Conservation (phyloP, 148 eudicot genomes). For the Vaccinium vitisidaea region DNA sequence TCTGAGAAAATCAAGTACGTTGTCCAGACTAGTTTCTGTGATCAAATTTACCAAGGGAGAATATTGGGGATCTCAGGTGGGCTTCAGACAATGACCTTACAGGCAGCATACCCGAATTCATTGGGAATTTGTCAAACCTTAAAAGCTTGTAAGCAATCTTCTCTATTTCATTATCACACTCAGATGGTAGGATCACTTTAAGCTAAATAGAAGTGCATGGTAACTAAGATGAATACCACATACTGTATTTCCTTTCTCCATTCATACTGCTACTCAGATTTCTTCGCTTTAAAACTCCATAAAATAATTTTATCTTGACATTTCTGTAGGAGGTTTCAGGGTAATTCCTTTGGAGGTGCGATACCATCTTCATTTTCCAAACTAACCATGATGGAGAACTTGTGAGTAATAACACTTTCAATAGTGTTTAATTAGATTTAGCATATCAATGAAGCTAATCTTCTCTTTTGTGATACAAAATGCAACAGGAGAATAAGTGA, state of each 20-base stretch:
- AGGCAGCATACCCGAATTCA: conserved; percentile 66
- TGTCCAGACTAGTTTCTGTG: neutral
- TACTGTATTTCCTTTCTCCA: neutral
- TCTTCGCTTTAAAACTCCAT: neutral
- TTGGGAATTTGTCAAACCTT: conserved; percentile 63
- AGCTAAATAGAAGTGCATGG: neutral
- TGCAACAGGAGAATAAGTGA: conserved; percentile 67
- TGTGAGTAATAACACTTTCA: conserved; percentile 42
- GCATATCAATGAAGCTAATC: conserved; percentile 4
- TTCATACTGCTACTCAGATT: neutral
- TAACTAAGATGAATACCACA: neutral
- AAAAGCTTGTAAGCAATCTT: conserved; percentile 30
- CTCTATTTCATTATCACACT: neutral
- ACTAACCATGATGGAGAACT: conserved; percentile 38
- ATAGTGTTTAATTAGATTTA: neutral
- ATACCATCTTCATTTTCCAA: conserved; percentile 46
- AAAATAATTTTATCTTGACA: neutral
- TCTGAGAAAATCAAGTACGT: neutral
- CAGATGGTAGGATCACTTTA: neutral
- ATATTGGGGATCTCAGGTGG: conserved; percentile 50
- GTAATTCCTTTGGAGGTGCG: conserved; percentile 57
- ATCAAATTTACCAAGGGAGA: neutral
- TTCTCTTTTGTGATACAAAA: neutral
- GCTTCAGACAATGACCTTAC: conserved; percentile 68
- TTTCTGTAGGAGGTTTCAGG: conserved; percentile 54